Percentiles rank a stretch among this genome's conserved stretches.
Conservation (phyloP, 805 yeast species). For the Cyberlindnera nakhonratchasimensis region DNA sequence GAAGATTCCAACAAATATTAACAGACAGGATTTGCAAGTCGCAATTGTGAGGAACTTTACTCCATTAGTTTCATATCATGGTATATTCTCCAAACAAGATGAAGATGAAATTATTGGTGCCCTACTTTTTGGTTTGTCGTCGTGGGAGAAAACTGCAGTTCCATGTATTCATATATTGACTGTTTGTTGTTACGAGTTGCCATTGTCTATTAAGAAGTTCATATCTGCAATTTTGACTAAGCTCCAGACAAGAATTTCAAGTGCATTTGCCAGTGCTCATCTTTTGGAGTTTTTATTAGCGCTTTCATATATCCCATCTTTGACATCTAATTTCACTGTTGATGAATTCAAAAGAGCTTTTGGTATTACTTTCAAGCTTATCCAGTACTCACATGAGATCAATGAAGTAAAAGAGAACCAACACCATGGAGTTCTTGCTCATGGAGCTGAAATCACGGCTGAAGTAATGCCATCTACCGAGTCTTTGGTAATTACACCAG, state of each 20-base stretch:
- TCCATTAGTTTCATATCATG: slow-evolving; percentile 58
- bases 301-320: slow-evolving; percentile 58
- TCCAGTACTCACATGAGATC: slow-evolving; percentile 63
- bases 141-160: slow-evolving; percentile 76
- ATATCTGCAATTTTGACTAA: slow-evolving; percentile 66
- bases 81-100: slow-evolving; percentile 48
- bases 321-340: slow-evolving; percentile 67
- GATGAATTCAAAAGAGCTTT: slow-evolving; percentile 79
- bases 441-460: slow-evolving; percentile 45
- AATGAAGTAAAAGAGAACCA: slow-evolving; percentile 25
- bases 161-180: slow-evolving; percentile 76
- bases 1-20: slow-evolving; percentile 40
- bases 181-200: slow-evolving; percentile 78
- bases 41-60: slow-evolving; percentile 61
- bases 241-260: slow-evolving; percentile 71
- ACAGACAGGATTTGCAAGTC: slow-evolving; percentile 62
- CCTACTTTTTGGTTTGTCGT: slow-evolving; percentile 55
- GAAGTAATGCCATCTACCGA: slow-evolving; percentile 55
- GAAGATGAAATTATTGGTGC: slow-evolving; percentile 63
- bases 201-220: slow-evolving; percentile 65
- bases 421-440: slow-evolving; percentile 28
- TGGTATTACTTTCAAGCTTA: slow-evolving; percentile 77
- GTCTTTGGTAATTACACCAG: slow-evolving; percentile 41
- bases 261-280: slow-evolving; percentile 64
- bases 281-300: slow-evolving; percentile 72